phyloP scores from a whole-genome alignment of 2,329 filamentous ascomycete species.

The Epichloe elymi region DNA sequence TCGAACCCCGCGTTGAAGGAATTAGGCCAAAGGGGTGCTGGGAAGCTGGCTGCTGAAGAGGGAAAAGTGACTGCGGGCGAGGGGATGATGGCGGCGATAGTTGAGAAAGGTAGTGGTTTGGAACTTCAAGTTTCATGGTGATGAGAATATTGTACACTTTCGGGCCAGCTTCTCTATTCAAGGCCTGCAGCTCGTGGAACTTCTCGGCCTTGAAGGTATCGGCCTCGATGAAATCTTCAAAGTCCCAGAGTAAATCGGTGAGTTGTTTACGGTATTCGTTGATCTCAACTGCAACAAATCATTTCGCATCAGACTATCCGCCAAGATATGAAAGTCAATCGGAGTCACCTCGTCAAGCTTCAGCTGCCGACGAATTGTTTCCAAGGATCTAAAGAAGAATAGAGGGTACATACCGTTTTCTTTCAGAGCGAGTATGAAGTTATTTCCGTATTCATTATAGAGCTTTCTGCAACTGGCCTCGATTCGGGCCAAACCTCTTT shows the following conservation, averaged over 20 bases:
- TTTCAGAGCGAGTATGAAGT: constrained; percentile 38
- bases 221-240: constrained; percentile 39
- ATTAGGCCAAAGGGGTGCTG: background rate
- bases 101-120: constrained; percentile 11
- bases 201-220: constrained; percentile 38
- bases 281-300: constrained; percentile 30
- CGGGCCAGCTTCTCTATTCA: constrained; percentile 34
- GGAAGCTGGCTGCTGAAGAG: constrained; percentile 2
- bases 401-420: constrained; percentile 34
- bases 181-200: constrained; percentile 33
- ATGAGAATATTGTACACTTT: constrained; percentile 37
- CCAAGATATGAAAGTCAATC: too few relatives aligned
- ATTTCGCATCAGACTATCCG: background rate
- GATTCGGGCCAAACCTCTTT: constrained; percentile 35
- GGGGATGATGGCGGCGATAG: constrained; percentile 16
- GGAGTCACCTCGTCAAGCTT: background rate
- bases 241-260: constrained; percentile 40
- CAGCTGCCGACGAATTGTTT: background rate
- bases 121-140: constrained; percentile 37
- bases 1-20: constrained; percentile 1
- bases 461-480: constrained; percentile 37
- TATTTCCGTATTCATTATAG: constrained; percentile 33
- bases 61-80: constrained; percentile 5
- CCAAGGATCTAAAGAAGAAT: background rate
- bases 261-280: constrained; percentile 33